Evolutionary conservation across 139 green algal genomes (phyloP).

Genomic region (Micractinium conductrix): DNA sequence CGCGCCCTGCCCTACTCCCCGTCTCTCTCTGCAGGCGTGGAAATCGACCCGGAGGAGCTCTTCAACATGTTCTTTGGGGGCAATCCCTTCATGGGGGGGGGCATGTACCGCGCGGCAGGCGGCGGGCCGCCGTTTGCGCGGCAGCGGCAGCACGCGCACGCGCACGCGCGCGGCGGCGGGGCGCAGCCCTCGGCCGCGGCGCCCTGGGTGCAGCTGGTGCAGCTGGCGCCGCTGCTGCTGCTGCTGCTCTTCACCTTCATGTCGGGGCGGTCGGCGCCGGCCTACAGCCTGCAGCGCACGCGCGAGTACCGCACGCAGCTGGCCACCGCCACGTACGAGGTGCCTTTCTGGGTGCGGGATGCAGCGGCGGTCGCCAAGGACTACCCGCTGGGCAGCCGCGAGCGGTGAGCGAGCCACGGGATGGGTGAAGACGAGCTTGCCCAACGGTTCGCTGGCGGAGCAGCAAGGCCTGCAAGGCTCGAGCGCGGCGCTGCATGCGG

Average conservation of each 20-base stretch:
- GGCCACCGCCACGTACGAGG: constrained; percentile 31
- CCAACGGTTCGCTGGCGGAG: background rate
- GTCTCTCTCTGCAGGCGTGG: constrained; percentile 14
- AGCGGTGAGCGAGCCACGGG: constrained; percentile 2
- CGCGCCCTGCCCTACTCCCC: too few relatives aligned
- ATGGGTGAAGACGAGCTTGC: too few relatives aligned
- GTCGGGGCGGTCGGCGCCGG: constrained; percentile 8
- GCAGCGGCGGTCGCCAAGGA: background rate
- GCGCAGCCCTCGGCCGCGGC: background rate
- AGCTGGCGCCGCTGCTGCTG: constrained; percentile 58
- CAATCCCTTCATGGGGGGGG: constrained; percentile 38
- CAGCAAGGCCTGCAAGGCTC: background rate
- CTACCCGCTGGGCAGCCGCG: constrained; percentile 28
- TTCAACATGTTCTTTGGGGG: constrained; percentile 80
- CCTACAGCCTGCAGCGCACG: constrained; percentile 40
- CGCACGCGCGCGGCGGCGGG: constrained; percentile 2
- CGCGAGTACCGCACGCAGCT: constrained; percentile 13
- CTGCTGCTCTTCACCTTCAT: constrained; percentile 65
- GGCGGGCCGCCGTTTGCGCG: too few relatives aligned
- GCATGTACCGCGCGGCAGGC: constrained; percentile 12
- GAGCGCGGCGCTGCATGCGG: background rate
- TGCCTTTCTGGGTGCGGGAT: constrained; percentile 42
- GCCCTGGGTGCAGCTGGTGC: constrained; percentile 41
- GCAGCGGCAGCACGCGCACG: background rate
- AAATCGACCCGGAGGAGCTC: constrained; percentile 71